Conservation (phyloP, 768 basidiomycete species). For the Boletus rufocinnamomeus region DNA sequence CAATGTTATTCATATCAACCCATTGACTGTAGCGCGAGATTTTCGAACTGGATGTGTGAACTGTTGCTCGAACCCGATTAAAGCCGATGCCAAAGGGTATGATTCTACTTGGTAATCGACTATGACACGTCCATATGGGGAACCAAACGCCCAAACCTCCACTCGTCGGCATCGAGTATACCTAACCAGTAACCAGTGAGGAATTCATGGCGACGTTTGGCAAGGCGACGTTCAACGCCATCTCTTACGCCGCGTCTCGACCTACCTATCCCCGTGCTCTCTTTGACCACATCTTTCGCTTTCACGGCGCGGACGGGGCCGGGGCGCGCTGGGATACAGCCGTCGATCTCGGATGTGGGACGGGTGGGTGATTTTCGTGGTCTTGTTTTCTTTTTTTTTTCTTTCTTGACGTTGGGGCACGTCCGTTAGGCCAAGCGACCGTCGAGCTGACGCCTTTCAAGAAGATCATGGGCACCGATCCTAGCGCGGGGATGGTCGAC, state of each 20-base stretch:
- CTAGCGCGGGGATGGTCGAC: slow-evolving; percentile 69
- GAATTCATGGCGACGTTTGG: slow-evolving; percentile 72
- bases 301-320: slow-evolving; percentile 42
- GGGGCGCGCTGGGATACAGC: slow-evolving; percentile 52
- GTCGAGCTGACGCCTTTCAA: slow-evolving; percentile 56
- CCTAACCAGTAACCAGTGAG: not conserved
- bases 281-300: slow-evolving; percentile 62
- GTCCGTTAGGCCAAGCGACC: slow-evolving; percentile 55
- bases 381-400: not conserved
- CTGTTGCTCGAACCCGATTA: not conserved
- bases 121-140: not conserved
- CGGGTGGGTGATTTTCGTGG: slow-evolving; percentile 48
- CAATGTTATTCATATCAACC: not conserved
- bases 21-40: not conserved
- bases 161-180: not conserved
- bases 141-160: not conserved
- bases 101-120: not conserved
- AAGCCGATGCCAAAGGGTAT: not conserved
- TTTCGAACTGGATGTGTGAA: not conserved
- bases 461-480: slow-evolving; percentile 70
- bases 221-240: slow-evolving; percentile 66
- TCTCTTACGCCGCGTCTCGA: slow-evolving; percentile 64
- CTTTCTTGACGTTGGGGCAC: not conserved
- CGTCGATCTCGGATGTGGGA: slow-evolving; percentile 82
- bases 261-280: slow-evolving; percentile 73